phyloP scores from a whole-genome alignment of 192 early-diverging fungal genomes.

The Coemansia sp. region DNA sequence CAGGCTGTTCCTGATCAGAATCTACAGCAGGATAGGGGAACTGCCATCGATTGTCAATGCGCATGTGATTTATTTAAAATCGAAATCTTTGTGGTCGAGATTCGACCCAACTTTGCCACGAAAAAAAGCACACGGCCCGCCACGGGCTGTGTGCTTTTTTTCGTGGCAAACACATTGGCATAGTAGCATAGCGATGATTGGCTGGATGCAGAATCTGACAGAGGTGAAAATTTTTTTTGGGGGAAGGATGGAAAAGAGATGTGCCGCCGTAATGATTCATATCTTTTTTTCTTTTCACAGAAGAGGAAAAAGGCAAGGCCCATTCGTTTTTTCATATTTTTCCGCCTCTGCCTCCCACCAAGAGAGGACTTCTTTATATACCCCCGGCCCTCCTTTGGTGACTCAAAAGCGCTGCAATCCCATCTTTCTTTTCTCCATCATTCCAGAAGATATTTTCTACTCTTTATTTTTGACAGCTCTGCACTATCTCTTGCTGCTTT shows the following conservation, averaged over 20 bases:
- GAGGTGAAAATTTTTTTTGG: not conserved
- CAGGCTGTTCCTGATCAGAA: no score
- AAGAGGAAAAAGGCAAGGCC: not conserved
- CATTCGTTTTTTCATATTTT: slow-evolving; percentile 2
- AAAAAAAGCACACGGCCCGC: no score
- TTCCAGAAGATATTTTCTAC: slow-evolving; percentile 5
- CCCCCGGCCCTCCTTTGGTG: not conserved
- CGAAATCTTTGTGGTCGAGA: no score
- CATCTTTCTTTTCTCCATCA: slow-evolving; percentile 5
- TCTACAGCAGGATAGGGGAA: no score
- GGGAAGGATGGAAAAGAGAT: not conserved
- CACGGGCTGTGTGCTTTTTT: no score
- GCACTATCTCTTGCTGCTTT: not conserved
- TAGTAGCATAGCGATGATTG: slow-evolving; percentile 3
- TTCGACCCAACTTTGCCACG: no score
- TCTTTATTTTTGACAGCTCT: not conserved
- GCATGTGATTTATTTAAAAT: no score
- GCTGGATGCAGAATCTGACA: slow-evolving; percentile 4
- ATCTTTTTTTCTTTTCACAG: not conserved
- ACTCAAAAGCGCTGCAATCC: slow-evolving; percentile 2
- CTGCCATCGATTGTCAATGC: not conserved
- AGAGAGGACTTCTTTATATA: slow-evolving; percentile 3
- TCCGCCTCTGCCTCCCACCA: no score
- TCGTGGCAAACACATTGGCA: not conserved
- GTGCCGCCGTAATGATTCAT: not conserved